phyloP scores from a whole-genome alignment of 495 filamentous ascomycete species.

The Parmelia sp. region DNA sequence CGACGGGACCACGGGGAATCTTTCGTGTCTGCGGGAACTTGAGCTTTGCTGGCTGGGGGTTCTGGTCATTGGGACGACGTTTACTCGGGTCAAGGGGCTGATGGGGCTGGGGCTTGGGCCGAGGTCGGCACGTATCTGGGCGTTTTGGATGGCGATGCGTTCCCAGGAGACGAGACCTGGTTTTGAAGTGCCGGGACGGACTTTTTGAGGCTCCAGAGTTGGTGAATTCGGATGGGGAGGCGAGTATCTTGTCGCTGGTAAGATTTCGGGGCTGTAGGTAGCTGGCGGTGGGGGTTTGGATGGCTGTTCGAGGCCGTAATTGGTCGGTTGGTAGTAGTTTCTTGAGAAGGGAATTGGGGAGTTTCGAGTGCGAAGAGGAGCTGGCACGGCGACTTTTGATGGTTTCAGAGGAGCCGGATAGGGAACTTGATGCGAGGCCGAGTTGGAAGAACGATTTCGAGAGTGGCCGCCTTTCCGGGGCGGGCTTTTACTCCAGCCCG shows the following conservation, averaged over 20 bases:
- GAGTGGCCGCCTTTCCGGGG: conserved; percentile 2
- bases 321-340: conserved; percentile 6
- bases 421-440: conserved; percentile 5
- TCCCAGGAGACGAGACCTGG: conserved; percentile 22
- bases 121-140: conserved; percentile 15
- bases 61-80: background rate
- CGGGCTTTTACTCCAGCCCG: conserved; percentile 11
- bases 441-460: conserved; percentile 1
- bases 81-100: conserved; percentile 15
- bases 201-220: conserved; percentile 7
- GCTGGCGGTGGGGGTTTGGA: conserved; percentile 5
- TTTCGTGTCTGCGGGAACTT: background rate
- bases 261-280: background rate
- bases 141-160: conserved; percentile 23
- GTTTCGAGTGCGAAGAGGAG: conserved; percentile 20
- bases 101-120: conserved; percentile 13
- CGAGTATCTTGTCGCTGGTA: conserved; percentile 10
- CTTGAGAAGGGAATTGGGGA: conserved; percentile 18
- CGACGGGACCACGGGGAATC: background rate
- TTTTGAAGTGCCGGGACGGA: conserved; percentile 2
- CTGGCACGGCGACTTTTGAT: conserved; percentile 17
- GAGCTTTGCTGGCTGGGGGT: background rate
- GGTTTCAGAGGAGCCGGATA: conserved; percentile 13
- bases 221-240: conserved; percentile 11
- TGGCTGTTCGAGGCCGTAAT: conserved; percentile 3